A percentile compares a stretch with the other conserved stretches of the same genome.
Evolutionary conservation across 2,329 filamentous ascomycete species (phyloP).

Genomic region (Endothia cerciana): DNA sequence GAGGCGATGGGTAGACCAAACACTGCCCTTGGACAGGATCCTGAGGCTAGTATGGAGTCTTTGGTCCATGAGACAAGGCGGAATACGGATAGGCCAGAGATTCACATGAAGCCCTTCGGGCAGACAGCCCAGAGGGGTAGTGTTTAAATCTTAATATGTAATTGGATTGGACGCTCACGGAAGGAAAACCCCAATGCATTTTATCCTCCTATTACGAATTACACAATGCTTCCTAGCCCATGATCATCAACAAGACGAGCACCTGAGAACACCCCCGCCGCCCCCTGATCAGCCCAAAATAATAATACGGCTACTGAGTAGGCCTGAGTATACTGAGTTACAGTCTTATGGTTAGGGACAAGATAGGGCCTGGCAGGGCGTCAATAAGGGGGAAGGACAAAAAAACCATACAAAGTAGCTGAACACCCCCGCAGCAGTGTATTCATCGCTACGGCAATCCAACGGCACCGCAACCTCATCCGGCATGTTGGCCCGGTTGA

Average conservation of each 20-base stretch:
- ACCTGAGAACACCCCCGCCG: too few relatives aligned
- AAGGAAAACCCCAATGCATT: too few relatives aligned
- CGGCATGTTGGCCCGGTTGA: not conserved
- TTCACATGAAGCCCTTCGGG: not conserved
- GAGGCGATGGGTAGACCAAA: conserved; percentile 9
- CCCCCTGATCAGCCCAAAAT: too few relatives aligned
- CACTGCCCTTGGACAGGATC: not conserved
- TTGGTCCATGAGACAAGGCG: not conserved
- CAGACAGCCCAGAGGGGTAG: not conserved
- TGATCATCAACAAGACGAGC: too few relatives aligned
- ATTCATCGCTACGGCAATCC: not conserved
- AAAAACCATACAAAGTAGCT: too few relatives aligned
- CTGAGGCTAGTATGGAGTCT: conserved; percentile 5
- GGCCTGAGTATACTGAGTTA: too few relatives aligned
- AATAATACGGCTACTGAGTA: too few relatives aligned
- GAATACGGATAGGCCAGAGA: not conserved
- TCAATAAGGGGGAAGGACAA: too few relatives aligned
- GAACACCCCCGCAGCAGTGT: not conserved
- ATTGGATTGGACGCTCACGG: not conserved
- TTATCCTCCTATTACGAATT: too few relatives aligned
- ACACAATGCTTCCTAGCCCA: too few relatives aligned
- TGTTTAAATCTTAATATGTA: not conserved
- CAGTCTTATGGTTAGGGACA: too few relatives aligned
- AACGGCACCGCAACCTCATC: conserved; percentile 7
- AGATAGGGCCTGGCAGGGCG: too few relatives aligned